Evolutionary conservation across 306 rosid species (phyloP).

Genomic region (Trifolium pratense): DNA sequence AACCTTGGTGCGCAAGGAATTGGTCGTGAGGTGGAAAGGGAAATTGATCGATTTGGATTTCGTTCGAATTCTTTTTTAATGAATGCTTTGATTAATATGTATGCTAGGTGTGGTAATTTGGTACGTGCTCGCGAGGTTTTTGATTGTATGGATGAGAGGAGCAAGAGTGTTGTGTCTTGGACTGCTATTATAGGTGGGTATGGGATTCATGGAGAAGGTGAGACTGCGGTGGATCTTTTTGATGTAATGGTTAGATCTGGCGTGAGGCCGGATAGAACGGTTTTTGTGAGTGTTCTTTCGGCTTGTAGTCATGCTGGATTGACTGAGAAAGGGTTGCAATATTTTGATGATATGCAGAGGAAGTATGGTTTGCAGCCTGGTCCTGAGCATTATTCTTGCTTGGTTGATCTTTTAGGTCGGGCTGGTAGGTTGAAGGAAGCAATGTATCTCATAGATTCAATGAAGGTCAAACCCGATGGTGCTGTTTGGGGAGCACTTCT

Average conservation of each 20-base stretch:
- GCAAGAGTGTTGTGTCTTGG: slow-evolving; percentile 59
- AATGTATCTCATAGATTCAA: slow-evolving; percentile 58
- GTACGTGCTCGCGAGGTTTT: slow-evolving; percentile 44
- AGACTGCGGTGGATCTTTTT: slow-evolving; percentile 65
- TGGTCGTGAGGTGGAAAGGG: slow-evolving; percentile 50
- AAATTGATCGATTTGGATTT: slow-evolving; percentile 43
- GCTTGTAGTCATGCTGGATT: slow-evolving; percentile 92
- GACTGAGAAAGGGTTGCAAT: slow-evolving; percentile 69
- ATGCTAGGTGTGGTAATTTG: slow-evolving; percentile 64
- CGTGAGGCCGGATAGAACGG: slow-evolving; percentile 72
- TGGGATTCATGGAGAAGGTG: slow-evolving; percentile 91
- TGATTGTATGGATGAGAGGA: slow-evolving; percentile 42
- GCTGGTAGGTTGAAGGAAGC: slow-evolving; percentile 81
- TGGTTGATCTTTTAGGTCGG: slow-evolving; percentile 91
- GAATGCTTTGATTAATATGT: slow-evolving; percentile 56
- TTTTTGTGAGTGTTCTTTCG: slow-evolving; percentile 74
- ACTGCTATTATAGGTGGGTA: slow-evolving; percentile 80
- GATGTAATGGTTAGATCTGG: slow-evolving; percentile 67
- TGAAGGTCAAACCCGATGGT: slow-evolving; percentile 79
- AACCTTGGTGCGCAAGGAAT: slow-evolving; percentile 56
- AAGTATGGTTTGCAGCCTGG: slow-evolving; percentile 66
- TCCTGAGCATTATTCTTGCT: slow-evolving; percentile 78
- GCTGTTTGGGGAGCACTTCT: slow-evolving; percentile 94
- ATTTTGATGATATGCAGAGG: slow-evolving; percentile 64
- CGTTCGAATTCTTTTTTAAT: slow-evolving; percentile 50